Conservation (phyloP, 352 stramenopile species). For the Phytopythium vexans region DNA sequence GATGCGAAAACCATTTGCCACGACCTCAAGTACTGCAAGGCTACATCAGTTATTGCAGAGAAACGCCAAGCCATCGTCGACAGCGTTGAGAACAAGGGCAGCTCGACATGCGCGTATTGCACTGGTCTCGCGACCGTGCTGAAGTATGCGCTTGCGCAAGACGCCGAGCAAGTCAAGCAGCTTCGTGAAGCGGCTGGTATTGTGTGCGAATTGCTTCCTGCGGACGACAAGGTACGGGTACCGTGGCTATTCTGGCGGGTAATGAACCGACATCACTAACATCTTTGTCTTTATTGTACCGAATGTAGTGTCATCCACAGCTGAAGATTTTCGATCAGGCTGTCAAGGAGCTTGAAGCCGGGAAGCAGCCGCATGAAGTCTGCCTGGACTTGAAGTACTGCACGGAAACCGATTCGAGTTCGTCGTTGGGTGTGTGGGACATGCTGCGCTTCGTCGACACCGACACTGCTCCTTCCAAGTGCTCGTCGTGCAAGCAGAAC, state of each 20-base stretch:
- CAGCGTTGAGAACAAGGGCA: constrained; percentile 14
- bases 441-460: constrained; percentile 40
- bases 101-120: constrained; percentile 59
- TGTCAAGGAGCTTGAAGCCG: constrained; percentile 38
- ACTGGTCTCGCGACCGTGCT: constrained; percentile 60
- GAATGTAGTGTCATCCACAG: constrained; percentile 51
- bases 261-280: neutral
- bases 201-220: constrained; percentile 59
- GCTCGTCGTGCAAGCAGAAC: constrained; percentile 57
- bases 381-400: constrained; percentile 58
- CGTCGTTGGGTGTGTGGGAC: constrained; percentile 21
- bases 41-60: constrained; percentile 1
- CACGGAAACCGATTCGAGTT: constrained; percentile 8
- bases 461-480: constrained; percentile 36
- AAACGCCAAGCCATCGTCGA: constrained; percentile 3
- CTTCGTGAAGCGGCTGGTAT: constrained; percentile 60
- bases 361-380: constrained; percentile 60
- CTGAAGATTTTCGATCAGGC: constrained; percentile 67
- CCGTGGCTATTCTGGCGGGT: neutral
- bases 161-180: constrained; percentile 58
- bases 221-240: constrained; percentile 52
- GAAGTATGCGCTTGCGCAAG: constrained; percentile 47
- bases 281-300: neutral
- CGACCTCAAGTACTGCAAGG: constrained; percentile 60
- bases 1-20: constrained; percentile 54